Base-by-base conservation (phyloP, 495 filamentous ascomycete genomes). In the Tuber calosporum region DNA sequence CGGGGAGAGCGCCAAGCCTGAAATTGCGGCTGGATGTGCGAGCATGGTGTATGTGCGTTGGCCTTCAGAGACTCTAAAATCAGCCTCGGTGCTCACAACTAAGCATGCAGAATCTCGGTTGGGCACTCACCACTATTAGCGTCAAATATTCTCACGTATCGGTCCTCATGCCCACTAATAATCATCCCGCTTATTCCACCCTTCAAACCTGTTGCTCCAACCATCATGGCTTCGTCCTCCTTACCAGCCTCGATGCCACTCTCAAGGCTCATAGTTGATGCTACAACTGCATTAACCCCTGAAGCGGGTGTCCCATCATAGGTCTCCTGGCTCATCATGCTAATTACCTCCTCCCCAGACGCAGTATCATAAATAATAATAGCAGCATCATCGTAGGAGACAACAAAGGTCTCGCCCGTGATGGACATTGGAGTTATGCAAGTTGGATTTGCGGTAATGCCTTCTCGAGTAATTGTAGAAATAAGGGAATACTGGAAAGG, bases 21-120 rank as follows among this genome's bases (percentile, higher is more conserved):
- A 93, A 78, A 98, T 97, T 53, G 95, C 89, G 4, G 93, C 90
- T 2, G 94, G 92, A 81, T 99, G 95, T 3, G 95, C 95, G 72
- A 97, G 89, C 95, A 99, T 98, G 77, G 90, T 94, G 83, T 98
- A 99, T 22, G 96, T 97, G 85, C 93, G 97, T 95, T 98, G 96
- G 75, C 95, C 95, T 99, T 78, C 53, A 62, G 26, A 6, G 26
- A n/a, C 17, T 62, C 34, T 17, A 62, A 62, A 58, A 62, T 62
- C 26, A 62, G 53, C 26, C 53, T 62, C 53, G 19, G 17, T 69
- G 26, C 30, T 38, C 19, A 73, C 19, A 19, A 40, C 36, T 7
- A 38, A 39, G 34, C 45, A 67, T n/a, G 69, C 26, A 62, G 53
- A 62, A 62, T 62, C 15, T 34, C 19, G 17, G 30, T 41, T n/a